Evolutionary conservation across 78 protist species (phyloP).

Genomic region (Dictyostelium brefeldianum): DNA sequence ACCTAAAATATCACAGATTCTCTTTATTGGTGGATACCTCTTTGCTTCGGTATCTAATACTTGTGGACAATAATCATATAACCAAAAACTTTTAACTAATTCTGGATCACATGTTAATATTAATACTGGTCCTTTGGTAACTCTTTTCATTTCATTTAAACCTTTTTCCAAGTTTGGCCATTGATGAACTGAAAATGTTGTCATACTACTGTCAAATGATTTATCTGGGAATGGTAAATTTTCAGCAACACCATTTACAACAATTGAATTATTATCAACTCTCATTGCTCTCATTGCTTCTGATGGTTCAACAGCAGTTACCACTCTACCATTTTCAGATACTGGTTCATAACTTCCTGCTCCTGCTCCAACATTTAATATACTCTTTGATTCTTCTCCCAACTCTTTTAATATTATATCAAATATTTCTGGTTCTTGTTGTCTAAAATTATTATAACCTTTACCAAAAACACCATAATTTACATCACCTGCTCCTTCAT

Average conservation of each 20-base stretch:
- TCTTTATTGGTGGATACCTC: neutral
- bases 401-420: neutral
- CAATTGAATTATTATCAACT: neutral
- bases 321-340: neutral
- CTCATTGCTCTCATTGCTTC: conserved; percentile 9
- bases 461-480: conserved; percentile 10
- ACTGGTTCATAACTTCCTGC: conserved; percentile 16
- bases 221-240: conserved; percentile 5
- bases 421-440: conserved; percentile 5
- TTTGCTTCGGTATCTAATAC: neutral
- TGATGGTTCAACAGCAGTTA: conserved; percentile 4
- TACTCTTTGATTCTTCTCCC: neutral
- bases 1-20: neutral
- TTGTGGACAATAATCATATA: neutral
- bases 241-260: neutral
- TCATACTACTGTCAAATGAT: neutral
- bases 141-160: conserved; percentile 2
- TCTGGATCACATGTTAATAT: conserved; percentile 15
- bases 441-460: neutral
- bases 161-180: conserved; percentile 6
- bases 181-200: conserved; percentile 13
- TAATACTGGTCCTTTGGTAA: neutral
- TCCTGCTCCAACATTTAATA: conserved; percentile 6
- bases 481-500: conserved; percentile 9
- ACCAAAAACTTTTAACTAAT: neutral